phyloP scores from a whole-genome alignment of 2,329 filamentous ascomycete species.

The Corynespora cassiicola region DNA sequence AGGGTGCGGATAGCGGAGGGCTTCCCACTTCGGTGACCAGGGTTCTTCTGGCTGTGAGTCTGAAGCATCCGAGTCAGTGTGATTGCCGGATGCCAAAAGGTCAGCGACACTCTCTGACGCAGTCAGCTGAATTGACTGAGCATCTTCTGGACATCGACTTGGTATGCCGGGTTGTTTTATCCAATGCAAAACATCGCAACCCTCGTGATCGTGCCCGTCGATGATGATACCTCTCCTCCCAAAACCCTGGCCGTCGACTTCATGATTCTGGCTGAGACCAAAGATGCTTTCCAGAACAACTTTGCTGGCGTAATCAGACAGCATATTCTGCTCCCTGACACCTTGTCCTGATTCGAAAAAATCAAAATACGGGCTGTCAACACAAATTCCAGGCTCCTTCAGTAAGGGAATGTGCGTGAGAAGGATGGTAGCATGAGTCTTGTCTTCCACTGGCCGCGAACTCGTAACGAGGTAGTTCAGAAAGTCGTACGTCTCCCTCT shows the following conservation, averaged over 20 bases:
- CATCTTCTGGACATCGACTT: constrained; percentile 13
- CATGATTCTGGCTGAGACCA: constrained; percentile 71
- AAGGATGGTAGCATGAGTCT: constrained; percentile 77
- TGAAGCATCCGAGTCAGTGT: no score
- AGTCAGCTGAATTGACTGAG: background rate
- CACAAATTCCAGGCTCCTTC: constrained; percentile 82
- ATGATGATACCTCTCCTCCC: constrained; percentile 81
- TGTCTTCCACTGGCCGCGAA: constrained; percentile 65
- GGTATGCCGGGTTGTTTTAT: constrained; percentile 25
- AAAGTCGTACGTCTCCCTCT: constrained; percentile 79
- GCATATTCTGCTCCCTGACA: constrained; percentile 88
- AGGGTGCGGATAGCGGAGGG: constrained; percentile 24
- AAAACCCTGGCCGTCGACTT: constrained; percentile 65
- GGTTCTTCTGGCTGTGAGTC: constrained; percentile 5
- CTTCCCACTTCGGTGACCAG: constrained; percentile 26
- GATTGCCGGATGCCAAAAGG: no score
- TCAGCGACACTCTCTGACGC: background rate
- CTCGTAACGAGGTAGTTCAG: constrained; percentile 71
- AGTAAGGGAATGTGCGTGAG: constrained; percentile 92
- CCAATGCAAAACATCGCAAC: constrained; percentile 89
- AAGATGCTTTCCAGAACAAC: constrained; percentile 84
- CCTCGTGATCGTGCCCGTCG: constrained; percentile 94
- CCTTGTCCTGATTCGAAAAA: constrained; percentile 74
- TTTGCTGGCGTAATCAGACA: constrained; percentile 72
- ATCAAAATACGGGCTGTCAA: constrained; percentile 82